Evolutionary conservation across 164 flowering plant genomes (phyloP).

Genomic region (Chimonanthus salicifolius): DNA sequence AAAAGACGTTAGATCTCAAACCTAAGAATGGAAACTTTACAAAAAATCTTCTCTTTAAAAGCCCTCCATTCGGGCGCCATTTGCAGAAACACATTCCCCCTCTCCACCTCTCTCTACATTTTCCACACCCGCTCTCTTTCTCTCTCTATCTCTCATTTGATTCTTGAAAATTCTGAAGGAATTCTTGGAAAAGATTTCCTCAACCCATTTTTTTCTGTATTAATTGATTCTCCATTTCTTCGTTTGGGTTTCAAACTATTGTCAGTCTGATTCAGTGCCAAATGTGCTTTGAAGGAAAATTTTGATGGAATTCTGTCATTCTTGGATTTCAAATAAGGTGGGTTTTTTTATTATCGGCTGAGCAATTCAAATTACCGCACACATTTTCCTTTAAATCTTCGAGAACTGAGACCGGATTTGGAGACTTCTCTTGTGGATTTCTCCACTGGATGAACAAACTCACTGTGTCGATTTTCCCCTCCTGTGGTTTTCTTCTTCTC

Average conservation of each 20-base stretch:
- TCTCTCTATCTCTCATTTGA: background rate
- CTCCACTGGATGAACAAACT: background rate
- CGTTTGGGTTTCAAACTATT: background rate
- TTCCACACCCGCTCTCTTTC: background rate
- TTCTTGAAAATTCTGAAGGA: background rate
- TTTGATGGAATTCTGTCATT: slow-evolving; percentile 2
- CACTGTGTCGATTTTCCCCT: background rate
- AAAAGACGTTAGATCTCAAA: too few relatives aligned
- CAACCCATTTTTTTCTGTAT: too few relatives aligned
- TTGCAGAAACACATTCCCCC: background rate
- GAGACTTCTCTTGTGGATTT: background rate
- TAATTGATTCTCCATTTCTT: background rate
- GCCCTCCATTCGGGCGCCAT: background rate
- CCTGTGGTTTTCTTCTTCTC: background rate
- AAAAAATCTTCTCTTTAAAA: background rate
- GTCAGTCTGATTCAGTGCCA: background rate
- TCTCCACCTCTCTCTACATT: background rate
- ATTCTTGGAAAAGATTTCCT: too few relatives aligned
- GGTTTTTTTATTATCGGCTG: background rate
- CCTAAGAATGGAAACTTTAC: too few relatives aligned
- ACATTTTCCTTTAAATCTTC: background rate
- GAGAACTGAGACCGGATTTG: background rate
- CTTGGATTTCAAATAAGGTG: slow-evolving; percentile 1
- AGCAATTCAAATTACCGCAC: background rate
- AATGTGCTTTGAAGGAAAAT: background rate